phyloP scores from a whole-genome alignment of 2,329 filamentous ascomycete species.

The Fusarium decemcellulare region DNA sequence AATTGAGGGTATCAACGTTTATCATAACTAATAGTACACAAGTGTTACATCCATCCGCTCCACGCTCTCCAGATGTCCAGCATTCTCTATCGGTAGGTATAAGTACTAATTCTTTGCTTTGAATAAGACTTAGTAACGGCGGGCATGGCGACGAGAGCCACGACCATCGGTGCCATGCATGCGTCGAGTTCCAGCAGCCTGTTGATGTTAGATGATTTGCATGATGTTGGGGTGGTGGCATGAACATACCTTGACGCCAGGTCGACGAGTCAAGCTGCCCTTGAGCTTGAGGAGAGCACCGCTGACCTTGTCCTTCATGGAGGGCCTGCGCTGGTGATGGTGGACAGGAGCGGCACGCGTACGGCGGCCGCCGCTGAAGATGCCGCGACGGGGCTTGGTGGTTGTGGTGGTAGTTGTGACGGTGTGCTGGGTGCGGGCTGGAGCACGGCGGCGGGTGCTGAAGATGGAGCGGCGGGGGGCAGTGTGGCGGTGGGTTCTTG shows the following conservation, averaged over 20 bases:
- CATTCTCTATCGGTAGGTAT: background rate
- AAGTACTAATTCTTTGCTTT: background rate
- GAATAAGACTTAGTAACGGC: slow-evolving; percentile 32
- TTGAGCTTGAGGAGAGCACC: slow-evolving; percentile 82
- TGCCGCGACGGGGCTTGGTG: slow-evolving; percentile 58
- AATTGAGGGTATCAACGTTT: slow-evolving; percentile 34
- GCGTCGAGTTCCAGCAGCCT: slow-evolving; percentile 81
- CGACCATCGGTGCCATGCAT: slow-evolving; percentile 83
- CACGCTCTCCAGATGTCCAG: slow-evolving; percentile 12
- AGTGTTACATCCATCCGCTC: background rate
- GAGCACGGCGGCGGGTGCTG: slow-evolving; percentile 42
- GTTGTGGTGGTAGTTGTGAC: slow-evolving; percentile 56
- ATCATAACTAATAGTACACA: slow-evolving; percentile 41
- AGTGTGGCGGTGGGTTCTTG: slow-evolving; percentile 42
- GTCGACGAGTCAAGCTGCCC: slow-evolving; percentile 76
- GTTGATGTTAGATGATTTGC: background rate
- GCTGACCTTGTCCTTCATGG: slow-evolving; percentile 82
- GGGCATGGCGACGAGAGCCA: slow-evolving; percentile 60
- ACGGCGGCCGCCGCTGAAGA: slow-evolving; percentile 57
- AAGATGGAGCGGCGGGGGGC: slow-evolving; percentile 48
- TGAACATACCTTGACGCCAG: slow-evolving; percentile 75
- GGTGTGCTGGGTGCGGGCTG: slow-evolving; percentile 45
- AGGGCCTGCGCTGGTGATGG: slow-evolving; percentile 77
- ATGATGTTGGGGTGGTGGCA: background rate
- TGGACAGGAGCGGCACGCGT: slow-evolving; percentile 60